Conservation (phyloP, 306 rosid species). For the Corylus heterophylla region DNA sequence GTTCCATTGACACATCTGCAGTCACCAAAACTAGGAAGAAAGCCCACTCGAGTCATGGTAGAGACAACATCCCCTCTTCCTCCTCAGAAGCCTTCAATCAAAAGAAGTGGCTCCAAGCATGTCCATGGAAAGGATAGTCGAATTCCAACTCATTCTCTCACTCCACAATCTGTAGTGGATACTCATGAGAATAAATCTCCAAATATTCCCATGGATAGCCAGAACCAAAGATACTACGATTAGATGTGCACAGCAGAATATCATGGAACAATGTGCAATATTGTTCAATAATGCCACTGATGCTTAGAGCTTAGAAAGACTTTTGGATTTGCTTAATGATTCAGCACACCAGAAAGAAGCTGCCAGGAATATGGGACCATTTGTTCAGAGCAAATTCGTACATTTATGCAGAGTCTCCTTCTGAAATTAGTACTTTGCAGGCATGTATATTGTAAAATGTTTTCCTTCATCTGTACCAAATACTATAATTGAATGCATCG, state of each 20-base stretch:
- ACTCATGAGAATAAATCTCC: slow-evolving; percentile 78
- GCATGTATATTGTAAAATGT: background rate
- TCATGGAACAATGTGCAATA: slow-evolving; percentile 1
- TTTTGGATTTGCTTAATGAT: background rate
- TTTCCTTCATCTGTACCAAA: slow-evolving; percentile 7
- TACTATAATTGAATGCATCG: background rate
- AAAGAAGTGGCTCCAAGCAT: slow-evolving; percentile 46
- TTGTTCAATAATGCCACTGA: slow-evolving; percentile 5
- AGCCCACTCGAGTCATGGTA: slow-evolving; percentile 30
- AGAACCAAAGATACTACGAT: slow-evolving; percentile 16
- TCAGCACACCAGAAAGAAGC: slow-evolving; percentile 3
- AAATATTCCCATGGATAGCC: slow-evolving; percentile 58
- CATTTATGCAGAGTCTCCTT: slow-evolving; percentile 16
- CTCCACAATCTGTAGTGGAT: slow-evolving; percentile 44
- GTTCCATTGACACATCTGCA: slow-evolving; percentile 39
- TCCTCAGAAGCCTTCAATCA: slow-evolving; percentile 39
- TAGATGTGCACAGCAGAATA: slow-evolving; percentile 13
- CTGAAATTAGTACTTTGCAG: slow-evolving; percentile 8
- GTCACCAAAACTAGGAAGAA: slow-evolving; percentile 48
- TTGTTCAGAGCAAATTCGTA: slow-evolving; percentile 7
- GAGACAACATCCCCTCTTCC: slow-evolving; percentile 44
- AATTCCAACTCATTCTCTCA: slow-evolving; percentile 41
- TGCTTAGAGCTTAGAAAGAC: slow-evolving; percentile 8
- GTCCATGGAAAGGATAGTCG: slow-evolving; percentile 40
- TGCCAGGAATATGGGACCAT: background rate